Base-by-base conservation (phyloP, 371 early-diverging fungal species). In the Apophysomyces variabilis region DNA sequence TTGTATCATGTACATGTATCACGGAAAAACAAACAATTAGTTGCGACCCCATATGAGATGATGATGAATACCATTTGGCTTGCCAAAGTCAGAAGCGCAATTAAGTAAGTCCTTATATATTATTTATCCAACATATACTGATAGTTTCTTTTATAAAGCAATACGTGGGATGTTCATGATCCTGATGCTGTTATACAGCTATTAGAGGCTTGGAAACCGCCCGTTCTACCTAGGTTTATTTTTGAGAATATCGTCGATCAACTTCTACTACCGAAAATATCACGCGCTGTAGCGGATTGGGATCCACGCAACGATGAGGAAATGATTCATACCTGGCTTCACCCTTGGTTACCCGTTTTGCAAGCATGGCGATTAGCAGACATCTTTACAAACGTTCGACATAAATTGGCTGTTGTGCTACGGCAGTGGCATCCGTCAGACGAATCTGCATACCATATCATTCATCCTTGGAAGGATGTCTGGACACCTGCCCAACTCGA, bases 311-410 rank as follows among this genome's bases (percentile, higher is more conserved):
- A 73, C n/a, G 89, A 90, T 61, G 72, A 79, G 0, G 82, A 83
- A n/a, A 84, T 86, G 83, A 76, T 92, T 1, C 92, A 93, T 66
- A 83, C 83, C 0, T 94, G 92, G 92, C 70, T 93, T n/a, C 92
- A 90, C 70, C 94, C 94, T 1, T 95, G 95, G 95, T 76, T 94
- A 13, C 90, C 92, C 1, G 69, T 89, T n/a, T 65, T 94, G 5
- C 85, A 78, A 38, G 80, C 79, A 26, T 84, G 85, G 65, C 73
- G 79, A 38, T 66, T 93, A 38, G 78, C 85, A 5, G 85, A 81
- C 11, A 59, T 94, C 1, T 83, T 78, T 64, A 85, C 85, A 5
- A 75, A 74, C 21, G 82, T 93, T 38, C 87, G 91, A 21, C 86
- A 87, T 57, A 91, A 90, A 64, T 69, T 93, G 38, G 73, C 82